Percentiles rank a stretch among this genome's conserved stretches.
These are phyloP conservation scores for Thalassiosira profunda DNA, from an alignment of 108 stramenopile species.

Conservation along the genomic window DNA sequence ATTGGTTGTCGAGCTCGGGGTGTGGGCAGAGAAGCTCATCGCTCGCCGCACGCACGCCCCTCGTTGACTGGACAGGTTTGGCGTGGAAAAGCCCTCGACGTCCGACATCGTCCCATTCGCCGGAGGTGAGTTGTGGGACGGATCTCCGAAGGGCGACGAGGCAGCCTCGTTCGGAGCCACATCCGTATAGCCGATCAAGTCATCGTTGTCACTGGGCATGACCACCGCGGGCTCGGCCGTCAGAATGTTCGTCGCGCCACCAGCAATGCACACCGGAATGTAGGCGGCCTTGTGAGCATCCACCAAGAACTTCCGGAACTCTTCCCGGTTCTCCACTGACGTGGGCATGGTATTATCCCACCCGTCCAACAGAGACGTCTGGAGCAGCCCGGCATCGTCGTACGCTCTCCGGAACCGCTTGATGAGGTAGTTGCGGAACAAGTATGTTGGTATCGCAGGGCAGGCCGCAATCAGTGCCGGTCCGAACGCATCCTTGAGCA, in stretches of 20 bases:
- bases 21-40: no score
- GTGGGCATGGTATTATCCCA: slow-evolving; percentile 74
- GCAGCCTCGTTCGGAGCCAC: slow-evolving; percentile 7
- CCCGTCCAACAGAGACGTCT: slow-evolving; percentile 84
- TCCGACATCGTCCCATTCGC: no score
- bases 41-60: no score
- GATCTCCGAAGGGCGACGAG: slow-evolving; percentile 21
- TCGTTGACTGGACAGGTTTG: no score
- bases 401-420: slow-evolving; percentile 69
- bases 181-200: slow-evolving; percentile 44
- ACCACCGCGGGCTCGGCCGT: slow-evolving; percentile 86
- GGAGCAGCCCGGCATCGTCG: slow-evolving; percentile 80
- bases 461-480: slow-evolving; percentile 73
- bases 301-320: slow-evolving; percentile 81
- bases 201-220: slow-evolving; percentile 58
- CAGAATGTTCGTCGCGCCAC: slow-evolving; percentile 58
- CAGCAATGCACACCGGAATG: slow-evolving; percentile 90
- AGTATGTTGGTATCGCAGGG: slow-evolving; percentile 66
- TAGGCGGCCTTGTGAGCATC: slow-evolving; percentile 92
- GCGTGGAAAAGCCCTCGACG: no score
- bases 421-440: slow-evolving; percentile 56
- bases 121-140: no score
- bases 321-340: slow-evolving; percentile 69
- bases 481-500: slow-evolving; percentile 48
- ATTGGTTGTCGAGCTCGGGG: no score